Percentiles rank a stretch among this genome's conserved stretches.
These are phyloP conservation scores for Lactifluus pinguis DNA, from an alignment of 768 basidiomycete species.

Conservation along the genomic window DNA sequence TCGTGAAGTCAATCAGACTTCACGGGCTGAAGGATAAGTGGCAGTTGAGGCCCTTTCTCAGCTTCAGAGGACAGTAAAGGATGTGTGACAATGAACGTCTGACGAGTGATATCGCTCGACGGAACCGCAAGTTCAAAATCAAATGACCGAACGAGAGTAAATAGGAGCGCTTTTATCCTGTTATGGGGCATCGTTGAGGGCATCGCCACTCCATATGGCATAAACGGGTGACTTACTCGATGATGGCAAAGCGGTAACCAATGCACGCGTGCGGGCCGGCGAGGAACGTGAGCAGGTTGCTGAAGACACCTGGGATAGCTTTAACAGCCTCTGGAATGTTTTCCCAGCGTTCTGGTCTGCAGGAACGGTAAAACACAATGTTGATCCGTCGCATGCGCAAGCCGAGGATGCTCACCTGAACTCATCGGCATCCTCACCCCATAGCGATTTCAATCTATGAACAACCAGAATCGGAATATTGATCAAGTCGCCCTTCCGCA, in stretches of 20 bases:
- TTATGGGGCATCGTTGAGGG: not conserved
- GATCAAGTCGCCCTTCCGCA: conserved; percentile 10
- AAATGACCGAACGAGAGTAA: conserved; percentile 22
- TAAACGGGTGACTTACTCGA: conserved; percentile 10
- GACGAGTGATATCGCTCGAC: conserved; percentile 1
- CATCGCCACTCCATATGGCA: too few species aligned
- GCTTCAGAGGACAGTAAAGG: conserved; percentile 9
- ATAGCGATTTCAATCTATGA: conserved; percentile 13
- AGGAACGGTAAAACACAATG: not conserved
- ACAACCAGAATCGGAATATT: conserved; percentile 11
- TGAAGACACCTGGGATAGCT: conserved; percentile 11
- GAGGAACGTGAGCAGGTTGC: conserved; percentile 16
- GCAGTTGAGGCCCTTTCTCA: conserved; percentile 11
- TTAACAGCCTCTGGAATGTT: conserved; percentile 6
- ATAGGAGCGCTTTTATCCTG: conserved; percentile 23
- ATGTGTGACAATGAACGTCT: conserved; percentile 11
- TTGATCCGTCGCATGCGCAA: not conserved
- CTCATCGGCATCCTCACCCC: conserved; percentile 22
- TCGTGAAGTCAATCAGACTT: not conserved
- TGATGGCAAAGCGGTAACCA: conserved; percentile 18
- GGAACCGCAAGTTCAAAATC: conserved; percentile 18
- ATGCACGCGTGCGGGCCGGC: conserved; percentile 18
- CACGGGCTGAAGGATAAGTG: conserved; percentile 12
- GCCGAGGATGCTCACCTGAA: conserved; percentile 19
- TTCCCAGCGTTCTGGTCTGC: conserved; percentile 21